Evolutionary conservation across 352 stramenopile genomes (phyloP), one percentile per base, ranked within the genome.

Genomic region (Phytophthora aleatoria): DNA sequence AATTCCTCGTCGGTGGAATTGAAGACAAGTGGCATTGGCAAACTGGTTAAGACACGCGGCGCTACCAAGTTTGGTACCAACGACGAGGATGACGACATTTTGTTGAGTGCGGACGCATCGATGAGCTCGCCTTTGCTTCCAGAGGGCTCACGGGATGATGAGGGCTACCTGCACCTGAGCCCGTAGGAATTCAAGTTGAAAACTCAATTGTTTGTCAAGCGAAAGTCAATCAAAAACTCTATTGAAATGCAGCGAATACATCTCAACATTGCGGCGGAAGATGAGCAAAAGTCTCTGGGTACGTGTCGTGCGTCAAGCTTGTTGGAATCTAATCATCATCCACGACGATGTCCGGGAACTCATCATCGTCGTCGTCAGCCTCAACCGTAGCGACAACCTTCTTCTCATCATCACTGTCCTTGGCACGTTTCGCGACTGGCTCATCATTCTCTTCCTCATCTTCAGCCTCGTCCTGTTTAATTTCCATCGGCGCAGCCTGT

Each of bases 261-360:
- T 20, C 15, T 60, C 47, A 56, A 50, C 24, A 13, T 31, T 57
- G 47, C 33, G n/a, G 20, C 20, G 20, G 20, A 20, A 20, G 20
- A 20, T 20, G 20, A 20, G 20, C 20, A 20, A 20, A 20, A 20
- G 20, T 20, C 20, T 20, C 20, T 20, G 20, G 20, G 20, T 20
- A 20, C 20, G 20, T 20, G 20, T 20, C 20, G 20, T 20, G 20
- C 20, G 20, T 20, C 20, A 20, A 20, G 20, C 20, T 20, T 28
- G 47, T 28, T 27, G 41, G 33, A 15, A 0, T 64, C 60, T 73
- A 76, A 15, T 86, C 75, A 50, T 94, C 84, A 56, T 89, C 83
- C 42, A 83, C 75, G 10, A 95, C 81, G 58, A 95, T 95, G 48
- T 95, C 84, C 1, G 87, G 87, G 59, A 95, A 93, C 54, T 94